Evolutionary conservation across 441 rosid genomes (phyloP).

Genomic region (Adansonia madagascariensis): DNA sequence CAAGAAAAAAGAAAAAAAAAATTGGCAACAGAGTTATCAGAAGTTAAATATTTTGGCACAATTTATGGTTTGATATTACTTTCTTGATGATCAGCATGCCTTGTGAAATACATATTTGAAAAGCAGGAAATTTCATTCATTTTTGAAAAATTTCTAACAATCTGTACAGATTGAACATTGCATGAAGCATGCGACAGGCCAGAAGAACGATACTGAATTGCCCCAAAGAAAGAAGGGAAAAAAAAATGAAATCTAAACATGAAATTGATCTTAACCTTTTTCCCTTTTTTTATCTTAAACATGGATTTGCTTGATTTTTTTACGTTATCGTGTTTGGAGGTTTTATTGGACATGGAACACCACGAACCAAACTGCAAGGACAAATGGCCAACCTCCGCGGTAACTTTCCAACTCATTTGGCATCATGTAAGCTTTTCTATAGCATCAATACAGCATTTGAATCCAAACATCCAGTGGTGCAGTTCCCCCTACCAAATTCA

Average conservation of each 20-base stretch:
- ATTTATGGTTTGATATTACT: background rate
- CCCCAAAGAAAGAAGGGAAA: background rate
- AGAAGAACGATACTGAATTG: background rate
- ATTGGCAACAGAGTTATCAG: background rate
- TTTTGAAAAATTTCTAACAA: background rate
- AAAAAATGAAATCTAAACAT: background rate
- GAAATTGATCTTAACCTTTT: background rate
- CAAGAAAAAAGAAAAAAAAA: background rate
- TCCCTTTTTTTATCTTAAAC: background rate
- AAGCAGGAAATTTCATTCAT: background rate
- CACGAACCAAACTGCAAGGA: background rate
- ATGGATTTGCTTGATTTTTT: background rate
- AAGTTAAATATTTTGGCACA: background rate
- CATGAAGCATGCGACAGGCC: background rate
- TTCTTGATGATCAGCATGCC: background rate
- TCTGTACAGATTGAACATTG: background rate
- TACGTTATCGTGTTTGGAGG: background rate
- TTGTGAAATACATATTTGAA: background rate
- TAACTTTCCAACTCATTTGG: background rate
- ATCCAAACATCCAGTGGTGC: conserved; percentile 2
- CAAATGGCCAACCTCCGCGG: background rate
- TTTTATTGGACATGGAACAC: background rate
- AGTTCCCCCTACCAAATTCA: background rate
- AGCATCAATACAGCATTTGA: background rate
- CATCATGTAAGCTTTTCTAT: background rate